Evolutionary conservation across 768 basidiomycete species (phyloP), one percentile per base, ranked within the genome.

Genomic region (Albatrellus ellisii): DNA sequence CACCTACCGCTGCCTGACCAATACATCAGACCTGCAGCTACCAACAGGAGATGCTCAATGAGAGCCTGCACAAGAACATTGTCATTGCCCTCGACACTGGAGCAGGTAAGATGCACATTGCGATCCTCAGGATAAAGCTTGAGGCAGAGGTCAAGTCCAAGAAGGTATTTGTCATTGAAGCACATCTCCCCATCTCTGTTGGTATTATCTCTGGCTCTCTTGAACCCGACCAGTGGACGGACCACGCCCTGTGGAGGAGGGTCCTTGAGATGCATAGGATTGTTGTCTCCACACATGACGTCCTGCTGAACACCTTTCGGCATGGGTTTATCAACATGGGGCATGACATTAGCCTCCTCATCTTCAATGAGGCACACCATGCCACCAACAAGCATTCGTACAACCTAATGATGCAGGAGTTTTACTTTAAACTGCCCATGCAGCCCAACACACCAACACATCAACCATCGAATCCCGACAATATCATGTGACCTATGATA

Each of bases 341-440:
- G 0, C 58, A 50, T 36, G 73, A 84, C 45, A 69, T 87, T 26
- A 66, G 74, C 21, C 67, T 89, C 3, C 53, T 88, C 5, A 57
- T 90, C 4, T 83, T 88, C 45, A 82, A 87, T 43, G 84, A 88
- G 53, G 83, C 81, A 0, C 87, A 90, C 49, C 86, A 91, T 49
- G 77, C 79, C 0, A 68, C 68, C 1, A 74, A 75, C 32, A 73
- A 77, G 15, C 75, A 89, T 51, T 75, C 86, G 0, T 86, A 84
- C 59, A 85, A 82, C 48, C 61, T 65, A 46, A 78, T 89, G 43
- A 87, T 89, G 83, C 59, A 62, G 31, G 69, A 79, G 44, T 85
- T 86, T 49, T 89, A 88, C 54, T 72, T 72, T 50, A 38, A 17
- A 1, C 64, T 79, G 17, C 69, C 71, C 2, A 50, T 56, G 7